Percentiles rank a stretch among this genome's conserved stretches.
phyloP scores from a whole-genome alignment of 2,329 filamentous ascomycete species.

The Fusarium vanettenii region DNA sequence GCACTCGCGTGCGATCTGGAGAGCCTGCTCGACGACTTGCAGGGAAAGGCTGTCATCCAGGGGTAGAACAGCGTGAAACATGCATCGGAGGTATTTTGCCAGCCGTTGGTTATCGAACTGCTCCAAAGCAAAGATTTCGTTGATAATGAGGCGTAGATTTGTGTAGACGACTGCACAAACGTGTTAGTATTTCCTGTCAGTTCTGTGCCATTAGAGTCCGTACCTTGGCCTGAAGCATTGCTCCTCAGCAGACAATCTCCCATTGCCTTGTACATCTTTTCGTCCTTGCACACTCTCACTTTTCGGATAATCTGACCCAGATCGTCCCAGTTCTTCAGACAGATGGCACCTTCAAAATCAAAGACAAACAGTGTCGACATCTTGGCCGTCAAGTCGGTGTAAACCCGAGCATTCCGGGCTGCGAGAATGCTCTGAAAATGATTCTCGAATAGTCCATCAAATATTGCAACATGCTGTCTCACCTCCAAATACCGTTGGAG shows the following conservation, averaged over 20 bases:
- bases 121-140: constrained; percentile 71
- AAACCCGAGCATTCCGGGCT: constrained; percentile 55
- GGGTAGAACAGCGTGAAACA: constrained; percentile 75
- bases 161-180: constrained; percentile 58
- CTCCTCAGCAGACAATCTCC: constrained; percentile 72
- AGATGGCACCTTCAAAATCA: constrained; percentile 81
- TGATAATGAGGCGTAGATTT: constrained; percentile 75
- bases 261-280: constrained; percentile 69
- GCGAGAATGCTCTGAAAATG: constrained; percentile 54
- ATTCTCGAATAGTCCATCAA: constrained; percentile 68
- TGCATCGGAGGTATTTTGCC: constrained; percentile 81
- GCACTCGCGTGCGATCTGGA: constrained; percentile 63
- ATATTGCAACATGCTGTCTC: constrained; percentile 70
- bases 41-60: constrained; percentile 67
- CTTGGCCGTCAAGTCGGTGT: constrained; percentile 69
- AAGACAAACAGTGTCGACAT: constrained; percentile 76
- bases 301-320: constrained; percentile 70
- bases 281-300: constrained; percentile 57
- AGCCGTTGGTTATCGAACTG: constrained; percentile 69
- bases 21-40: constrained; percentile 73
- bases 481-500: constrained; percentile 71
- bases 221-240: constrained; percentile 63
- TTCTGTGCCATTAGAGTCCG: constrained; percentile 6
- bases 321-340: constrained; percentile 74
- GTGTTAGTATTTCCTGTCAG: neutral